Percentiles rank a stretch among this genome's conserved stretches.
Evolutionary conservation across 768 basidiomycete species (phyloP).

Genomic region (Rhizopogon roseolus): DNA sequence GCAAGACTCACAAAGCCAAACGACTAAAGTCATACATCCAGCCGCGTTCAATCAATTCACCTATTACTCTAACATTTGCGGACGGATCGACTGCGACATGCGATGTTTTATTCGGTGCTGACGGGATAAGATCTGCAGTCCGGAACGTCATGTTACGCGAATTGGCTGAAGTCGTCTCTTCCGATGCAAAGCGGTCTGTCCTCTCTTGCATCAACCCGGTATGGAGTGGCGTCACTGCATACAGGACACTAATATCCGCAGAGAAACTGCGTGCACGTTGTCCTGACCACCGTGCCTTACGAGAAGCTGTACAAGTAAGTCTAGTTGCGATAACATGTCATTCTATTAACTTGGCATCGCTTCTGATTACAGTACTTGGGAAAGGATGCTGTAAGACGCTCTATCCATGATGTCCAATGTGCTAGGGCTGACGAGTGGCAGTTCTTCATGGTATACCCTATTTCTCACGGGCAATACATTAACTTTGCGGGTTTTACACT

Average conservation of each 20-base stretch:
- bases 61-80: constrained; percentile 49
- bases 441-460: constrained; percentile 61
- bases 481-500: constrained; percentile 60
- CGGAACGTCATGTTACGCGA: constrained; percentile 31
- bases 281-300: constrained; percentile 45
- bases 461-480: constrained; percentile 50
- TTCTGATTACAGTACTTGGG: constrained; percentile 49
- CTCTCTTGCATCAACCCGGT: constrained; percentile 43
- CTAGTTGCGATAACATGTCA: not conserved
- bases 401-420: not conserved
- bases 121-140: constrained; percentile 56
- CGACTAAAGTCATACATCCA: constrained; percentile 56
- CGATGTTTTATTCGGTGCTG: constrained; percentile 68
- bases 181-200: constrained; percentile 37
- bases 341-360: not conserved
- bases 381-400: constrained; percentile 35
- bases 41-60: constrained; percentile 15
- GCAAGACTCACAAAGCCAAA: constrained; percentile 48
- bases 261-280: constrained; percentile 37
- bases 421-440: constrained; percentile 18
- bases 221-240: constrained; percentile 58
- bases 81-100: constrained; percentile 58
- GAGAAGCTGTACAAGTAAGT: constrained; percentile 44
- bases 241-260: constrained; percentile 54
- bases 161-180: constrained; percentile 24